Evolutionary conservation across 2,329 filamentous ascomycete genomes (phyloP).

Genomic region (Stemphylium vesicarium): DNA sequence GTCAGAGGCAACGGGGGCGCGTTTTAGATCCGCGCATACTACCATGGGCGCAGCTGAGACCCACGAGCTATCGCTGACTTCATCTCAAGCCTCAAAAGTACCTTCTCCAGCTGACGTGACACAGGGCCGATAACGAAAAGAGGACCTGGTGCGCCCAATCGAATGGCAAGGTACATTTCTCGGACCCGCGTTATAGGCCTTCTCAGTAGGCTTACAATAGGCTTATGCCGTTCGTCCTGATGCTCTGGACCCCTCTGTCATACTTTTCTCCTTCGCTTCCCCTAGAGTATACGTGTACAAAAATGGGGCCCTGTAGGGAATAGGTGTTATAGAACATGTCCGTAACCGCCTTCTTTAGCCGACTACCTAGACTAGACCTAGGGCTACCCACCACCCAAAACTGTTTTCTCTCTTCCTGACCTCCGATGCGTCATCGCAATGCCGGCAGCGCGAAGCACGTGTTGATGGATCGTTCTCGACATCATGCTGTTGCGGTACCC

Average conservation of each 20-base stretch:
- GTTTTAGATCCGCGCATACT: no score
- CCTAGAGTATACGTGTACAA: neutral
- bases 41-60: no score
- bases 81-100: neutral
- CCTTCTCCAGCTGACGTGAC: slow-evolving; percentile 1
- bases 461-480: neutral
- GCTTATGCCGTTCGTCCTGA: neutral
- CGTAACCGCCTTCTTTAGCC: neutral
- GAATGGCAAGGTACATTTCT: neutral
- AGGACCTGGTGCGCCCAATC: neutral
- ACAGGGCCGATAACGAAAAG: neutral
- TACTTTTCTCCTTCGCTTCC: neutral
- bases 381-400: neutral
- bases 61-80: neutral
- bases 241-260: neutral
- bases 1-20: neutral
- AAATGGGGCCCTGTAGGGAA: neutral
- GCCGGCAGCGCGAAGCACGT: neutral
- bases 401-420: neutral
- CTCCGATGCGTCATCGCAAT: neutral
- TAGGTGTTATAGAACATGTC: neutral
- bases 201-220: neutral
- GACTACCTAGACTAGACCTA: neutral
- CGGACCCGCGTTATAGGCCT: neutral
- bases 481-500: neutral